Evolutionary conservation across 2,329 filamentous ascomycete species (phyloP).

Genomic region (Basipetospora sp.): DNA sequence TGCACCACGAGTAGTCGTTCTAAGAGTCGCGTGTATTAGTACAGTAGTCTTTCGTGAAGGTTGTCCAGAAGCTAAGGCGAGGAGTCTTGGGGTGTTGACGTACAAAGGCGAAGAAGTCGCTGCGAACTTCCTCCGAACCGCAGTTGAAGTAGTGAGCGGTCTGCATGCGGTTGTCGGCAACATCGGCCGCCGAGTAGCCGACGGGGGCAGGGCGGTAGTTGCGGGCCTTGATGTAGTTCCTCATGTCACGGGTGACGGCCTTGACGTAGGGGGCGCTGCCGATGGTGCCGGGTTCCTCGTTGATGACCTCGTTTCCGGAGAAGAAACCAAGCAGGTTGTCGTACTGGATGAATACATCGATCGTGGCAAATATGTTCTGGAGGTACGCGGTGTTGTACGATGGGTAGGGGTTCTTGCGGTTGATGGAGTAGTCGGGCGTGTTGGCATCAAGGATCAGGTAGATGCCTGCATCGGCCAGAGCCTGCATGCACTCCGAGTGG

Average conservation of each 20-base stretch:
- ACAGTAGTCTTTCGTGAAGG: conserved; percentile 13
- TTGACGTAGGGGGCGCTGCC: conserved; percentile 59
- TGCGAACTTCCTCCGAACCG: conserved; percentile 66
- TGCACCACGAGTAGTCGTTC: conserved; percentile 82
- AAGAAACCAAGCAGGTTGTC: conserved; percentile 78
- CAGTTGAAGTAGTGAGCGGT: conserved; percentile 91
- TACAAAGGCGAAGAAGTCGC: conserved; percentile 69
- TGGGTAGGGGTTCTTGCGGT: conserved; percentile 48
- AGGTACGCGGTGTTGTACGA: conserved; percentile 85
- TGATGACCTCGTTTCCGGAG: conserved; percentile 69
- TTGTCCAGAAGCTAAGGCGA: background rate
- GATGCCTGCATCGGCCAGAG: conserved; percentile 69
- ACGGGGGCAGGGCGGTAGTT: conserved; percentile 55
- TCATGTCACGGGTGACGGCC: conserved; percentile 63
- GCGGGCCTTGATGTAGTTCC: conserved; percentile 50
- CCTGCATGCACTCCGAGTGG: conserved; percentile 76
- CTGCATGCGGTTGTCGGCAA: conserved; percentile 70
- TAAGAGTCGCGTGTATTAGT: conserved; percentile 9
- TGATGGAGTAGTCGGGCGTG: conserved; percentile 76
- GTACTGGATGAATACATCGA: conserved; percentile 72
- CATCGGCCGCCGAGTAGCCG: conserved; percentile 66
- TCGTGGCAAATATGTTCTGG: conserved; percentile 70
- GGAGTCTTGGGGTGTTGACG: background rate
- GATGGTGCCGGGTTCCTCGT: conserved; percentile 48
- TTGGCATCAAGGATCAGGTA: conserved; percentile 88